Conservation (phyloP, 345 rosid species). For the Populus pruinosa region DNA sequence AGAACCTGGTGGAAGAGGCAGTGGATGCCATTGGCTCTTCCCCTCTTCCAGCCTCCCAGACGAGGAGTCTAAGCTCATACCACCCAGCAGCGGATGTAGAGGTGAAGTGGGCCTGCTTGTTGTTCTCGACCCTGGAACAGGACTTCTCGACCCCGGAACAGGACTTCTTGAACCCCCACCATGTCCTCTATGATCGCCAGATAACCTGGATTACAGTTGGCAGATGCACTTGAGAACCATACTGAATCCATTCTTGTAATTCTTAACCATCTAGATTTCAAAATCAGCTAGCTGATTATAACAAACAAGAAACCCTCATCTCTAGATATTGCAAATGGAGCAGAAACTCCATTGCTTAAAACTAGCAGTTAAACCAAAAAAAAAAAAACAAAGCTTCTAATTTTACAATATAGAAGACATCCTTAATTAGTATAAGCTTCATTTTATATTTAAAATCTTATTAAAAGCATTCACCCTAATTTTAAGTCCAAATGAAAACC, state of each 20-base stretch:
- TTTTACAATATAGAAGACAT: not conserved
- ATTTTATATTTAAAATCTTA: not conserved
- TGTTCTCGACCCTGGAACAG: conserved; percentile 44
- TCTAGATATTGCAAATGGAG: not conserved
- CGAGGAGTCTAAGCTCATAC: conserved; percentile 56
- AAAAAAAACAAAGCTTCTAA: not conserved
- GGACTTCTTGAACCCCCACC: conserved; percentile 39
- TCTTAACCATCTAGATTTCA: not conserved
- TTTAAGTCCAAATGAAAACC: not conserved
- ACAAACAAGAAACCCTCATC: not conserved
- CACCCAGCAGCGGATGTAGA: conserved; percentile 51
- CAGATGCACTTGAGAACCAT: conserved; percentile 10
- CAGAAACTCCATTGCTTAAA: not conserved
- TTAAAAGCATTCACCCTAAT: not conserved
- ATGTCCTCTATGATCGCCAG: conserved; percentile 42
- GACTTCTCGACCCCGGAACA: conserved; percentile 26
- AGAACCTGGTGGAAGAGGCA: conserved; percentile 94
- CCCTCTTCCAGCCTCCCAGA: conserved; percentile 58
- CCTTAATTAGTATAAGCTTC: not conserved
- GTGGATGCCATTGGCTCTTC: conserved; percentile 62
- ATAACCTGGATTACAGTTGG: conserved; percentile 20
- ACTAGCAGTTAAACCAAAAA: not conserved
- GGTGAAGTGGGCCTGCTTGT: conserved; percentile 78
- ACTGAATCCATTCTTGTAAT: not conserved
- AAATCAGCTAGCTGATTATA: not conserved